phyloP scores from a whole-genome alignment of 306 rosid genomes.

The Elaeagnus macrophylla region DNA sequence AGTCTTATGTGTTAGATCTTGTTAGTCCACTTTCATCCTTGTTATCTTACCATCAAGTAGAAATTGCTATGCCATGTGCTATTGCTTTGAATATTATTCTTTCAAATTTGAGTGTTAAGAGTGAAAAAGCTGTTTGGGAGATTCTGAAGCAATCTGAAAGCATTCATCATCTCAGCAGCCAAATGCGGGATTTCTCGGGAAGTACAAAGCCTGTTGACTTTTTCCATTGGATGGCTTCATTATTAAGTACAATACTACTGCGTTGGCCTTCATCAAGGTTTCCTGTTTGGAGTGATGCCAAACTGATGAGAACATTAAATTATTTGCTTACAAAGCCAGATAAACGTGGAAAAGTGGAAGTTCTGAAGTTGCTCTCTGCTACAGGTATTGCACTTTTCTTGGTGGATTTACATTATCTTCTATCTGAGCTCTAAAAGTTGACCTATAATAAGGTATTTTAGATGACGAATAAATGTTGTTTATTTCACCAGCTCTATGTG shows the following conservation, averaged over 20 bases:
- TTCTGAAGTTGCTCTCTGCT: slow-evolving; percentile 69
- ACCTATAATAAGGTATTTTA: slow-evolving; percentile 9
- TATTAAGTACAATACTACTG: slow-evolving; percentile 60
- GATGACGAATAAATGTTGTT: slow-evolving; percentile 16
- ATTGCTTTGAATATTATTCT: slow-evolving; percentile 51
- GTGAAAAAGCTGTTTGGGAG: slow-evolving; percentile 52
- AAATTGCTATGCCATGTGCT: slow-evolving; percentile 46
- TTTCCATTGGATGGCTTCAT: slow-evolving; percentile 54
- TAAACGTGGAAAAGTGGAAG: slow-evolving; percentile 30
- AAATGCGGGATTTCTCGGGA: slow-evolving; percentile 28
- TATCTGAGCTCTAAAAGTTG: slow-evolving; percentile 6
- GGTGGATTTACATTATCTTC: neutral
- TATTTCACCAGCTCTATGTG: slow-evolving; percentile 63
- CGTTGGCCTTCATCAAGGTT: slow-evolving; percentile 68
- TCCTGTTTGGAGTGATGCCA: slow-evolving; percentile 49
- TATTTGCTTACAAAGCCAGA: slow-evolving; percentile 32
- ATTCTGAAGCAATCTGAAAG: slow-evolving; percentile 37
- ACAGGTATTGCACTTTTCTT: slow-evolving; percentile 46
- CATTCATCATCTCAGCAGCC: slow-evolving; percentile 31
- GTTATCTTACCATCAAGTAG: slow-evolving; percentile 43
- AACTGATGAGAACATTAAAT: slow-evolving; percentile 40
- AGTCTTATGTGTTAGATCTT: slow-evolving; percentile 48
- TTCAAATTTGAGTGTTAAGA: slow-evolving; percentile 42
- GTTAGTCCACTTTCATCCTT: slow-evolving; percentile 51
- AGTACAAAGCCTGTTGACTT: slow-evolving; percentile 33